These are phyloP conservation scores for Linderniella brevidens DNA, from an alignment of 257 asterid genomes.

Conservation along the genomic window DNA sequence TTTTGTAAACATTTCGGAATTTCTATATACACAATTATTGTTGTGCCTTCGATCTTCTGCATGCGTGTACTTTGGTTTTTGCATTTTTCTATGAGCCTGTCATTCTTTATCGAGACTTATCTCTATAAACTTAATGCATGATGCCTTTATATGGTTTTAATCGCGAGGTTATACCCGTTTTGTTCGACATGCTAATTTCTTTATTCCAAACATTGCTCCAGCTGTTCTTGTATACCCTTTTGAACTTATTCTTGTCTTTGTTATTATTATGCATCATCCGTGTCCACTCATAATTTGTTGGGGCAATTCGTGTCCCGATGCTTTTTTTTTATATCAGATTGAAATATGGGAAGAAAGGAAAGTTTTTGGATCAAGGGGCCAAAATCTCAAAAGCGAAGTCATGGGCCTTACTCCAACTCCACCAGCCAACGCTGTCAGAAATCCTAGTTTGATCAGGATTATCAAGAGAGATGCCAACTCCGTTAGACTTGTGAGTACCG, in stretches of 20 bases:
- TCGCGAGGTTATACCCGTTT: background rate
- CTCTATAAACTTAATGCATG: background rate
- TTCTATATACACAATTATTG: no score
- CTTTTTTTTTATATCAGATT: slow-evolving; percentile 29
- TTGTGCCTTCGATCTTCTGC: no score
- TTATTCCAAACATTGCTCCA: background rate
- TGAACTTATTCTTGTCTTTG: slow-evolving; percentile 3
- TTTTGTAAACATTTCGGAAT: no score
- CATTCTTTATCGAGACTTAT: background rate
- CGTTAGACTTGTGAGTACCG: slow-evolving; percentile 49
- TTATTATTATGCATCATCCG: slow-evolving; percentile 4
- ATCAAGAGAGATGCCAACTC: slow-evolving; percentile 76
- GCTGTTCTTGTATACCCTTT: background rate
- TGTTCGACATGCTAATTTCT: background rate
- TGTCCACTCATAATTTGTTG: slow-evolving; percentile 7
- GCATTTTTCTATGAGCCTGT: background rate
- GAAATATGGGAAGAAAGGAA: slow-evolving; percentile 84
- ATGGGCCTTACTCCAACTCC: slow-evolving; percentile 71
- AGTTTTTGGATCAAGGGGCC: slow-evolving; percentile 69
- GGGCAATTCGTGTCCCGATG: slow-evolving; percentile 8
- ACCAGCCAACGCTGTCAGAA: slow-evolving; percentile 53
- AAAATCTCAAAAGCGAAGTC: slow-evolving; percentile 60
- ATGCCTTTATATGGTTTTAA: background rate
- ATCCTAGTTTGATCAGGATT: slow-evolving; percentile 59
- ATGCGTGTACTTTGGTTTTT: no score